Evolutionary conservation across 148 eudicot genomes (phyloP), one percentile per base, ranked within the genome.

Genomic region (Rhododendron henanense): DNA sequence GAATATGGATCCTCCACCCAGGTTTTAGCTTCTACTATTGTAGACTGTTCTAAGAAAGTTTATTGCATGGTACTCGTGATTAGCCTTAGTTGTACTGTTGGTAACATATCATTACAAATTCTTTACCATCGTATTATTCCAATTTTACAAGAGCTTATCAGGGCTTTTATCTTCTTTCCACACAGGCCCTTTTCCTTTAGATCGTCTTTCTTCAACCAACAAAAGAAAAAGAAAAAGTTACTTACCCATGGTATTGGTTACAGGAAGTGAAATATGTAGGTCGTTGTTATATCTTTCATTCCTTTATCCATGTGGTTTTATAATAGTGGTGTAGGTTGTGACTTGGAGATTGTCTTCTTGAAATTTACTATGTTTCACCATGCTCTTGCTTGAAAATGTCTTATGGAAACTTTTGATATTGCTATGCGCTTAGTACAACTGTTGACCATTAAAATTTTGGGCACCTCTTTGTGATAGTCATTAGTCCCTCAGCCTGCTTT

Each of bases 1-100:
- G 79, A 89, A 90, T 57, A 94, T 96, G 97, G 88, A 93, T 86
- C 94, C 94, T 71, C 91, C 88, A 1, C 98, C 98, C 19, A 91
- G 92, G 94, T 92, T 83, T 84, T 53, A 37, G 45, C 47, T 23
- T 73, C 41, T 33, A 55, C 83, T 41, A 37, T 80, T 79, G 74
- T 79, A 37, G 39, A 85, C 79, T 74, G 37, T 74, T 83, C 67
- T 55, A n/a, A 37, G 81, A 53, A 73, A 86, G 14, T 69, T 85
- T 73, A 67, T 47, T 81, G 28, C 65, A 76, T 53, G 57, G 67
- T 63, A 16, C 45, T 79, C 11, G 19, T 85, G 9, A 44, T 67
- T 51, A 10, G 65, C 35, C 83, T 61, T 86, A 69, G n/a, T 50
- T 0, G 16, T 51, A 0, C 15, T 55, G 33, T 23, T 6, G 84